phyloP scores from a whole-genome alignment of 768 basidiomycete species.

The Tylopilus subfusipes region DNA sequence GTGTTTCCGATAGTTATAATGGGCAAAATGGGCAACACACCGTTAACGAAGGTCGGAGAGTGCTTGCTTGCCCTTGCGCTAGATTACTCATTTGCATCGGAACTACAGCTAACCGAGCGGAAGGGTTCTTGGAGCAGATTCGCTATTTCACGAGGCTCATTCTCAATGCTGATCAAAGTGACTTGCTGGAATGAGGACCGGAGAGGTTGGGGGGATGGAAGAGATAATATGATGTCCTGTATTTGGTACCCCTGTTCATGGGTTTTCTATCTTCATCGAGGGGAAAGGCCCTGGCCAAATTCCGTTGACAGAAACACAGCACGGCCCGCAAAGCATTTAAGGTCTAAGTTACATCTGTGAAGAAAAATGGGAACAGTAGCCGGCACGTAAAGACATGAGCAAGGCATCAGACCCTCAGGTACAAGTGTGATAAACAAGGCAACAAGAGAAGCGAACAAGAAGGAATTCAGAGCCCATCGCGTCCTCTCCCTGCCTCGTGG shows the following conservation, averaged over 20 bases:
- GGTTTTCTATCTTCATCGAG: too few species aligned
- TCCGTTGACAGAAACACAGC: too few species aligned
- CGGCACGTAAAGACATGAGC: too few species aligned
- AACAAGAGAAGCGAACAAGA: background rate
- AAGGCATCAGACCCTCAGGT: background rate
- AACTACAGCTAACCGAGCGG: conserved; percentile 27
- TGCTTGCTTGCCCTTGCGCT: background rate
- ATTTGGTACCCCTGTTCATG: too few species aligned
- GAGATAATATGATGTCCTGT: too few species aligned
- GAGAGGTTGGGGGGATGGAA: too few species aligned
- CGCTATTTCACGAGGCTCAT: conserved; percentile 32
- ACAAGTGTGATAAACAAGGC: background rate
- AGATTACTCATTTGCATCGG: conserved; percentile 9
- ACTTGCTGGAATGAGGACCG: conserved; percentile 14
- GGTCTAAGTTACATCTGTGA: too few species aligned
- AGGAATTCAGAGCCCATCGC: background rate
- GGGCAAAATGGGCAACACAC: conserved; percentile 33
- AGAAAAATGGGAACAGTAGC: too few species aligned
- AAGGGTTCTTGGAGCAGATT: conserved; percentile 30
- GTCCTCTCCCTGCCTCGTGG: background rate
- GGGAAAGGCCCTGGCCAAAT: too few species aligned
- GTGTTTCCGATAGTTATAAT: conserved; percentile 32
- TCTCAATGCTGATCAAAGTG: conserved; percentile 30
- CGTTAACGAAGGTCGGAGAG: conserved; percentile 25
- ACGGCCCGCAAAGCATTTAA: too few species aligned